A percentile compares a stretch with the other conserved stretches of the same genome.
Conservation (phyloP, 208 protist genomes). For the Jaenimonas drosophilae region DNA sequence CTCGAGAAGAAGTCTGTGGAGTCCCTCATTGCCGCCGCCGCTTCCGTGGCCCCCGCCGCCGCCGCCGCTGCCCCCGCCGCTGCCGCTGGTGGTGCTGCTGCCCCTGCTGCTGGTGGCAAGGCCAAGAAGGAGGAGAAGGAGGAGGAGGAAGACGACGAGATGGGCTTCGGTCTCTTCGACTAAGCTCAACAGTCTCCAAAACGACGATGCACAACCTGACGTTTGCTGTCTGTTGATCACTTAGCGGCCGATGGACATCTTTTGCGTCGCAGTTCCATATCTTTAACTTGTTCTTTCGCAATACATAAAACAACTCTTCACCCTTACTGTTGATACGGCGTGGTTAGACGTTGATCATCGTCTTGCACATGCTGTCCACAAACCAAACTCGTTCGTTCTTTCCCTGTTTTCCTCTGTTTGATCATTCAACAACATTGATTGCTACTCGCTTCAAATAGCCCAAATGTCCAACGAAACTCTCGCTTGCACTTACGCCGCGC, state of each 20-base stretch:
- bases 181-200: conserved; percentile 4
- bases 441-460: too few species aligned
- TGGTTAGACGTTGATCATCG: too few species aligned
- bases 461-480: conserved; percentile 62
- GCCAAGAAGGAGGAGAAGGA: conserved; percentile 12
- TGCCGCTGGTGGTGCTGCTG: conserved; percentile 11
- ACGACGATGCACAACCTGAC: background rate
- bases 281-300: background rate
- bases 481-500: conserved; percentile 77
- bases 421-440: conserved; percentile 1
- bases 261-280: background rate
- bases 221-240: background rate
- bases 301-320: background rate
- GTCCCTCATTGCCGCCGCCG: conserved; percentile 42
- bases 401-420: conserved; percentile 1
- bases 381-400: background rate
- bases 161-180: conserved; percentile 45
- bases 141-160: conserved; percentile 46
- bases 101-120: conserved; percentile 11
- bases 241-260: background rate
- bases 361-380: too few species aligned
- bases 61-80: conserved; percentile 22
- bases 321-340: too few species aligned
- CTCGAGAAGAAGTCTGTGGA: conserved; percentile 75
- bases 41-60: conserved; percentile 29